Evolutionary conservation across 1,139 yeast genomes (phyloP), one percentile per base, ranked within the genome.

Genomic region (Blastobotrys petasosporus): DNA sequence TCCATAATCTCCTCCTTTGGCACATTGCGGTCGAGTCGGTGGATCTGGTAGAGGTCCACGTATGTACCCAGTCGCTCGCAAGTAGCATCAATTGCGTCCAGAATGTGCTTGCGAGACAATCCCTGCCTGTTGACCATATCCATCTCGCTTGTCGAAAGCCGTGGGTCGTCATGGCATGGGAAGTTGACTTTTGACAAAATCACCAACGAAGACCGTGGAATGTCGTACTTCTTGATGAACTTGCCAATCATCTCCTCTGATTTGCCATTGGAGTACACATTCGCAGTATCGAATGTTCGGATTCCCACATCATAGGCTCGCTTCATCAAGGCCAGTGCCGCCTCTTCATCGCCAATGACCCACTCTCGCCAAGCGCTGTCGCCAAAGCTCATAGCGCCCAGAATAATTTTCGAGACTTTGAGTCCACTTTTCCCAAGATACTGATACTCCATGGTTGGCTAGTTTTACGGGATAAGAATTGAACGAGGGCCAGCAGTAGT

Each of bases 1-100:
- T 62, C 68, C 82, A 79, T 76, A 35, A 71, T 71, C 53, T 79
- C 82, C 47, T 68, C 70, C 68, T 66, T 15, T 30, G 77, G 74
- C 3, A 73, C 67, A 0, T 62, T 58, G 32, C 56, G 52, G 53
- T 77, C 82, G 33, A 66, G 66, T 48, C 82, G 65, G 64, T 87
- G 96, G 62, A 86, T 70, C 63, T 83, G 85, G 1, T 85, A 85
- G 54, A 85, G 69, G 63, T 87, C 95, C 52, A 87, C 66, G 59
- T 85, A 85, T 0, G 94, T 83, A 13, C 76, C 64, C 48, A 87
- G 70, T 48, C 95, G 68, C 42, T 75, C 62, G 12, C 70, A 70
- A 5, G 78, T 72, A 1, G 59, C 72, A 41, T 71, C 67, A 15
- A 67, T 76, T 1, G 80, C 79, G 54, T 76, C 80, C 32, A 76